phyloP scores from a whole-genome alignment of 345 rosid genomes.

The Clarkia xantiana region DNA sequence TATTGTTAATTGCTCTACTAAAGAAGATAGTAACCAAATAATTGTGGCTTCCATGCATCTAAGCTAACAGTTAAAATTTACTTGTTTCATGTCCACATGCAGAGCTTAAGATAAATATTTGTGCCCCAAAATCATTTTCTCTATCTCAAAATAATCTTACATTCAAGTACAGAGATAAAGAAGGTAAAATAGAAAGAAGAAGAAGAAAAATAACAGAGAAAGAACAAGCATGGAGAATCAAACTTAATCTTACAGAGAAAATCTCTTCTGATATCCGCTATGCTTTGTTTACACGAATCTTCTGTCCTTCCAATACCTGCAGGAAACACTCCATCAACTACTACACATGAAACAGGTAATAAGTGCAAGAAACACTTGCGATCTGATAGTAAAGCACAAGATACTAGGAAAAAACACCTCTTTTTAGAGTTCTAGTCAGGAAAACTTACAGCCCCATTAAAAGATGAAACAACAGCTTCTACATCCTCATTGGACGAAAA shows the following conservation, averaged over 20 bases:
- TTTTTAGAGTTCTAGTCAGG: background rate
- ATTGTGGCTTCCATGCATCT: no score
- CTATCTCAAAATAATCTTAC: no score
- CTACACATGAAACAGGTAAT: background rate
- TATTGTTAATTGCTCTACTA: no score
- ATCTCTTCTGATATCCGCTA: conserved; percentile 11
- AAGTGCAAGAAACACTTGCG: background rate
- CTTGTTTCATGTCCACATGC: no score
- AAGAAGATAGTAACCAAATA: no score
- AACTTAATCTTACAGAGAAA: background rate
- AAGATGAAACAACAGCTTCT: conserved; percentile 55
- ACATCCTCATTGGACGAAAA: conserved; percentile 74
- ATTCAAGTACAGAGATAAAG: no score
- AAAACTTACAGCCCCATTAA: conserved; percentile 57
- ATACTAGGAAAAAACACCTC: background rate
- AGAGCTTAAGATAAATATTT: no score
- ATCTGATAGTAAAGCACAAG: background rate
- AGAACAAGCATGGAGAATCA: no score
- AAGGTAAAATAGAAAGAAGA: no score
- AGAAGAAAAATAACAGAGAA: no score
- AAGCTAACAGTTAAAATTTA: no score
- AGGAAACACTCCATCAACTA: background rate
- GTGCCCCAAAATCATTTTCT: no score
- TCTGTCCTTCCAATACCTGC: conserved; percentile 77
- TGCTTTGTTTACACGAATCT: conserved; percentile 76